Conservation (phyloP, 805 yeast species). For the Metschnikowia gelsemii region DNA sequence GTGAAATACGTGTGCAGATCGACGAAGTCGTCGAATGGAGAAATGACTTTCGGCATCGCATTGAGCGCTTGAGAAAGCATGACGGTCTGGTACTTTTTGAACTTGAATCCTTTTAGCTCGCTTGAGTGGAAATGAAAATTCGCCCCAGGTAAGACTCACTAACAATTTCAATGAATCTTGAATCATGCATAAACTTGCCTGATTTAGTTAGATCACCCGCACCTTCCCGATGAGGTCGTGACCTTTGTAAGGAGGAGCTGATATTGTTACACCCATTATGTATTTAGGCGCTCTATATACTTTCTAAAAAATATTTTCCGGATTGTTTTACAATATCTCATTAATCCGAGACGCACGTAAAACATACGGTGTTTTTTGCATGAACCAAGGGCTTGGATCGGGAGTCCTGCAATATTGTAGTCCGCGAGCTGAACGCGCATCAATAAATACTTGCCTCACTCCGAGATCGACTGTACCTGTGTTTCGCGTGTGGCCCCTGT, state of each 20-base stretch:
- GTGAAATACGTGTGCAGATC: conserved; percentile 31
- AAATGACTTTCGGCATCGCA: conserved; percentile 29
- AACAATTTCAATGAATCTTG: background rate
- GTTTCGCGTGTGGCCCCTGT: conserved; percentile 12
- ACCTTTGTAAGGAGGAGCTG: too few species aligned
- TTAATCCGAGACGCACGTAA: background rate
- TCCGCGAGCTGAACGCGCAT: conserved; percentile 4
- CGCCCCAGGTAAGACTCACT: background rate
- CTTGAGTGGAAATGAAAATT: background rate
- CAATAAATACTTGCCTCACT: background rate
- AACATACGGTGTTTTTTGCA: background rate
- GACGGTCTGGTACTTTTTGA: conserved; percentile 38
- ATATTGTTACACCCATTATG: too few species aligned
- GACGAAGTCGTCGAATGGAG: conserved; percentile 41
- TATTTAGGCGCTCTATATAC: too few species aligned
- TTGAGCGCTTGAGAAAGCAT: conserved; percentile 25
- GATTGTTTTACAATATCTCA: too few species aligned
- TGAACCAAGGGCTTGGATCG: background rate
- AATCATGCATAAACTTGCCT: too few species aligned
- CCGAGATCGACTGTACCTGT: conserved; percentile 6
- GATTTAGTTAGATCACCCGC: too few species aligned
- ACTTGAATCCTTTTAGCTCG: conserved; percentile 35
- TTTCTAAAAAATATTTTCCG: too few species aligned
- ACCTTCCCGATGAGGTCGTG: too few species aligned
- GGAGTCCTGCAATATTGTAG: background rate